phyloP scores from a whole-genome alignment of 495 filamentous ascomycete species.

The Penicillium cinerascens region DNA sequence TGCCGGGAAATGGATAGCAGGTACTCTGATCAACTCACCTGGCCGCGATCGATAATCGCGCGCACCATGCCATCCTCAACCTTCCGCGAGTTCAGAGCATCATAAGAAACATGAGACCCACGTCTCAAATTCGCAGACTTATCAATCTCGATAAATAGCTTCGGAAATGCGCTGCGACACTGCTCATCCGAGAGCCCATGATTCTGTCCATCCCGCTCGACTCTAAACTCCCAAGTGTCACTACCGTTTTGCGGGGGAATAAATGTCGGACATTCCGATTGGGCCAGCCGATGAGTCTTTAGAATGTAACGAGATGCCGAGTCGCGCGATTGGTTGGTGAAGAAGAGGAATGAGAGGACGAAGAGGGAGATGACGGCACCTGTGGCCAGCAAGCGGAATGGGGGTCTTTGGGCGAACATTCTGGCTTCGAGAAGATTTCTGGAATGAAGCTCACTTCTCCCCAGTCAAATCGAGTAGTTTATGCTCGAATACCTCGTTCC shows the following conservation, averaged over 20 bases:
- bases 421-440: slow-evolving; percentile 6
- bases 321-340: slow-evolving; percentile 16
- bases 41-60: slow-evolving; percentile 37
- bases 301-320: slow-evolving; percentile 21
- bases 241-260: slow-evolving; percentile 5
- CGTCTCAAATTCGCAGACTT: slow-evolving; percentile 26
- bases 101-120: slow-evolving; percentile 21
- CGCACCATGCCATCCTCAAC: slow-evolving; percentile 38
- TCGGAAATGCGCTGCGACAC: slow-evolving; percentile 43
- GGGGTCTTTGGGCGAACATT: slow-evolving; percentile 25
- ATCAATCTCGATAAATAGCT: slow-evolving; percentile 43
- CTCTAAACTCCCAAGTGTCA: slow-evolving; percentile 31
- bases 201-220: slow-evolving; percentile 35
- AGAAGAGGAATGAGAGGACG: slow-evolving; percentile 31
- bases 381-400: slow-evolving; percentile 33
- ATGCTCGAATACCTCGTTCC: not conserved
- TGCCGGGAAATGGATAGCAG: not conserved
- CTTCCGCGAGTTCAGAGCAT: slow-evolving; percentile 30
- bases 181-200: slow-evolving; percentile 39
- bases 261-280: slow-evolving; percentile 3
- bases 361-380: slow-evolving; percentile 30
- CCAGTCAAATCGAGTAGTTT: not conserved
- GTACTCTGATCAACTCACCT: slow-evolving; percentile 26
- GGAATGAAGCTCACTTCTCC: not conserved
- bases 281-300: slow-evolving; percentile 8